phyloP scores from a whole-genome alignment of 306 rosid species.

The Dryas drummondii region DNA sequence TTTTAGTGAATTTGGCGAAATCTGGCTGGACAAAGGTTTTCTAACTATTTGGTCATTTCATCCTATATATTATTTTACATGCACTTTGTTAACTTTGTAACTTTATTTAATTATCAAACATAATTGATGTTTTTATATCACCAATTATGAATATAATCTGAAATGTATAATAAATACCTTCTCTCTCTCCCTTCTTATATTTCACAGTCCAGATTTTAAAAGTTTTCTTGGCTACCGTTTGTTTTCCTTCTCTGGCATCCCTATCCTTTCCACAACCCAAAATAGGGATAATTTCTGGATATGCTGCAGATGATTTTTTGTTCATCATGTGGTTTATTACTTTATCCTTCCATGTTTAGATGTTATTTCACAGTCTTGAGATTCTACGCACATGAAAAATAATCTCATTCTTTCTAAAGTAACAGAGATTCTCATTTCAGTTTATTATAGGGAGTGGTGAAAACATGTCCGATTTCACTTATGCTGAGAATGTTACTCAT shows the following conservation, averaged over 20 bases:
- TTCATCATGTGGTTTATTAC: conserved; percentile 21
- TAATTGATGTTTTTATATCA: not conserved
- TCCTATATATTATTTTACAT: not conserved
- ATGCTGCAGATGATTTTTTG: conserved; percentile 22
- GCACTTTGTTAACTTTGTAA: not conserved
- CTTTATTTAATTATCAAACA: not conserved
- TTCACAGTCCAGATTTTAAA: too few relatives aligned
- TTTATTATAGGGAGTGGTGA: conserved; percentile 79
- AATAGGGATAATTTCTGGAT: not conserved
- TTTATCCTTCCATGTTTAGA: conserved; percentile 16
- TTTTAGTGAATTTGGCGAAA: conserved; percentile 54
- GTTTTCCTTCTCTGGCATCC: not conserved
- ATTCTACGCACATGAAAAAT: conserved; percentile 7
- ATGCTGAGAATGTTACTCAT: conserved; percentile 74
- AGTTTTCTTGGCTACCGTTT: conserved; percentile 14
- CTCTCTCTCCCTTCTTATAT: not conserved
- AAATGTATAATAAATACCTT: not conserved
- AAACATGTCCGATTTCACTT: conserved; percentile 72
- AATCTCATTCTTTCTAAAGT: conserved; percentile 31
- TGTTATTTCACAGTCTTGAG: conserved; percentile 19
- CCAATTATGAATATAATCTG: not conserved
- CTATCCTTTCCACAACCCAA: not conserved
- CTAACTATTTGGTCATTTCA: conserved; percentile 12
- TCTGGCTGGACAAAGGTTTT: conserved; percentile 73
- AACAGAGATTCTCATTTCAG: conserved; percentile 76